Conservation (phyloP, 805 yeast species). For the Hanseniaspora nectarophila region DNA sequence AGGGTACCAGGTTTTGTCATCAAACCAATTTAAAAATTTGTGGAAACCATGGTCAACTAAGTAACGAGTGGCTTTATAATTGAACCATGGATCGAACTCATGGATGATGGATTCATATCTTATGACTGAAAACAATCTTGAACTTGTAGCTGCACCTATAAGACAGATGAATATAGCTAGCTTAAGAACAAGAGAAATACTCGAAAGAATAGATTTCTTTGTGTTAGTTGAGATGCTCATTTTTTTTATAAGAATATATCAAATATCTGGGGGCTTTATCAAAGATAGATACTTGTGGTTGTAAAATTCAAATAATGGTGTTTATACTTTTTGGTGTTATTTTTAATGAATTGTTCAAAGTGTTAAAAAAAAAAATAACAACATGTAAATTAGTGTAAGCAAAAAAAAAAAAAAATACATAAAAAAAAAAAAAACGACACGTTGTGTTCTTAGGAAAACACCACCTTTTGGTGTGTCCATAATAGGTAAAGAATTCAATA, state of each 20-base stretch:
- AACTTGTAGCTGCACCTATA: slow-evolving; percentile 83
- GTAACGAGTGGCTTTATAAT: slow-evolving; percentile 90
- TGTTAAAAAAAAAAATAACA: not conserved
- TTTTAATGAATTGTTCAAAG: not conserved
- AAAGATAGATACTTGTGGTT: not conserved
- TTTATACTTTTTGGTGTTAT: not conserved
- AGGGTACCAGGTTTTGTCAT: slow-evolving; percentile 98
- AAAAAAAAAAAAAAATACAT: not conserved
- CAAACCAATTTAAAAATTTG: slow-evolving; percentile 95
- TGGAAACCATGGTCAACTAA: slow-evolving; percentile 72
- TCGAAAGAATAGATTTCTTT: not conserved
- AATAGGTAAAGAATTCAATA: not conserved
- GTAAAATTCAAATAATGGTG: not conserved
- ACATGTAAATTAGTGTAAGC: not conserved
- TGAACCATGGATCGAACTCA: slow-evolving; percentile 96
- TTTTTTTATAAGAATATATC: not conserved
- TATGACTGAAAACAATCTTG: slow-evolving; percentile 90
- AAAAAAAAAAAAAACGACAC: not conserved
- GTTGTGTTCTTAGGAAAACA: not conserved
- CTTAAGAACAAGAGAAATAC: slow-evolving; percentile 31
- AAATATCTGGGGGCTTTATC: no score
- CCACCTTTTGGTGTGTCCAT: not conserved
- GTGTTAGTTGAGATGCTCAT: not conserved
- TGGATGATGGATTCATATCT: slow-evolving; percentile 93
- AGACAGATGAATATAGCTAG: slow-evolving; percentile 60